Percentiles rank a stretch among this genome's conserved stretches.
phyloP scores from a whole-genome alignment of 352 stramenopile species.

The Elongisporangium senticosum region DNA sequence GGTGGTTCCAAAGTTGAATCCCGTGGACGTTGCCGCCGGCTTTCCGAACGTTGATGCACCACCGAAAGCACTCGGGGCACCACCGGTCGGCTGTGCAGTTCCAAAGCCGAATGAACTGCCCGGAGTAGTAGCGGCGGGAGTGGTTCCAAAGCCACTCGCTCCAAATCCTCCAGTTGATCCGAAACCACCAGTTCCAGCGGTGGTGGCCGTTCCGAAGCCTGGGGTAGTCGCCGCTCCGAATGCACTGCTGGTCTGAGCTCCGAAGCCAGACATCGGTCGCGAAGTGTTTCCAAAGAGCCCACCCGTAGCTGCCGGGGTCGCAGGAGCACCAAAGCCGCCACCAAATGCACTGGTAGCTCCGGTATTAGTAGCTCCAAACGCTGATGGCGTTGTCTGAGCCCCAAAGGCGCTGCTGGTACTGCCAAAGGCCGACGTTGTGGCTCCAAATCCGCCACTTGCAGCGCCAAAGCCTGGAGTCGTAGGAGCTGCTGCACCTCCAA shows the following conservation, averaged over 20 bases:
- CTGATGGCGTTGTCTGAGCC: constrained; percentile 9
- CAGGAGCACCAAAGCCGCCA: constrained; percentile 5
- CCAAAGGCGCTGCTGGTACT: constrained; percentile 14
- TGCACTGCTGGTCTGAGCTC: background rate
- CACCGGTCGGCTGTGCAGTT: background rate
- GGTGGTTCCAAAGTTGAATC: constrained; percentile 6
- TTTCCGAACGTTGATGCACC: background rate
- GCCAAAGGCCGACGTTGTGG: constrained; percentile 37
- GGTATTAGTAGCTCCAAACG: constrained; percentile 22
- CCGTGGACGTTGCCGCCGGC: background rate
- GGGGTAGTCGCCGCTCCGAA: background rate
- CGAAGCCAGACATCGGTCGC: background rate
- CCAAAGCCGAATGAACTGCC: background rate
- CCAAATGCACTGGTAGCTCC: constrained; percentile 23
- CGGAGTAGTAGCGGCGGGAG: background rate
- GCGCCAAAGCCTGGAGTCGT: constrained; percentile 14
- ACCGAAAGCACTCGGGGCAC: background rate
- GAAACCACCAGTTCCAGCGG: background rate
- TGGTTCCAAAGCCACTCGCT: background rate
- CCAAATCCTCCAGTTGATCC: background rate
- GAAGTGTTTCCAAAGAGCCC: background rate
- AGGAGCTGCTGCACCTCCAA: constrained; percentile 12
- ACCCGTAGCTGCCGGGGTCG: background rate
- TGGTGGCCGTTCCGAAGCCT: background rate
- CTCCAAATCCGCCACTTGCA: constrained; percentile 5